These are phyloP conservation scores for Boletus rufocinnamomeus DNA, from an alignment of 768 basidiomycete genomes.

Conservation along the genomic window DNA sequence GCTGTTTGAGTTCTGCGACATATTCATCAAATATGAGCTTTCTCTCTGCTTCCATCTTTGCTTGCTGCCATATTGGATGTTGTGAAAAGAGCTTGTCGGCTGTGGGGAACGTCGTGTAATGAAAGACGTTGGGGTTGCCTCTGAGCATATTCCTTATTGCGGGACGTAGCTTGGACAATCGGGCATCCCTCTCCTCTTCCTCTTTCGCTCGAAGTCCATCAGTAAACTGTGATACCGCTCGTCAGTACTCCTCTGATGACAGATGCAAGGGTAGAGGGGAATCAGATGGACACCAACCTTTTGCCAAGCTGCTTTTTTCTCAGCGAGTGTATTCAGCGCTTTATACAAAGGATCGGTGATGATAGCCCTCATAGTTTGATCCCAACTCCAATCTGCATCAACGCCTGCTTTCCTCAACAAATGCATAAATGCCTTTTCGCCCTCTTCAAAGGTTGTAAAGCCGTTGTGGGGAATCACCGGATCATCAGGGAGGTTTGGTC, in stretches of 20 bases:
- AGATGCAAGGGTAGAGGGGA: not conserved
- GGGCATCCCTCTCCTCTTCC: constrained; percentile 80
- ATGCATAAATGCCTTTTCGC: constrained; percentile 92
- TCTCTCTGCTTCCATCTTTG: constrained; percentile 82
- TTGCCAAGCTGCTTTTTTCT: constrained; percentile 93
- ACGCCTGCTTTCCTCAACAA: constrained; percentile 88
- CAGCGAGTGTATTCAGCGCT: constrained; percentile 87
- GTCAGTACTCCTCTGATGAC: constrained; percentile 10
- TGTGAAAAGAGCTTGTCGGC: constrained; percentile 84
- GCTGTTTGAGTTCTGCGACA: constrained; percentile 78
- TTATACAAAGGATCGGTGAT: constrained; percentile 98
- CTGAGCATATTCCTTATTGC: constrained; percentile 83
- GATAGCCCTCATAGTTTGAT: constrained; percentile 95
- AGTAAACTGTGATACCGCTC: constrained; percentile 53
- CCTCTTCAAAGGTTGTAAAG: constrained; percentile 83
- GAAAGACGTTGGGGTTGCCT: constrained; percentile 85
- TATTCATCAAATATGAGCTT: constrained; percentile 91
- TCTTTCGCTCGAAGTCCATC: constrained; percentile 77
- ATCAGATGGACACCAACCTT: constrained; percentile 55
- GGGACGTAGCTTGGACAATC: constrained; percentile 84
- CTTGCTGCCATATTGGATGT: constrained; percentile 91
- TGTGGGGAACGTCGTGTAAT: constrained; percentile 88
- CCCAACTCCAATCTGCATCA: constrained; percentile 95
- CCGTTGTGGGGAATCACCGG: constrained; percentile 90
- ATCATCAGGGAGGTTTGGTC: constrained; percentile 83